Evolutionary conservation across 306 rosid genomes (phyloP).

Genomic region (Acmispon strigosus): DNA sequence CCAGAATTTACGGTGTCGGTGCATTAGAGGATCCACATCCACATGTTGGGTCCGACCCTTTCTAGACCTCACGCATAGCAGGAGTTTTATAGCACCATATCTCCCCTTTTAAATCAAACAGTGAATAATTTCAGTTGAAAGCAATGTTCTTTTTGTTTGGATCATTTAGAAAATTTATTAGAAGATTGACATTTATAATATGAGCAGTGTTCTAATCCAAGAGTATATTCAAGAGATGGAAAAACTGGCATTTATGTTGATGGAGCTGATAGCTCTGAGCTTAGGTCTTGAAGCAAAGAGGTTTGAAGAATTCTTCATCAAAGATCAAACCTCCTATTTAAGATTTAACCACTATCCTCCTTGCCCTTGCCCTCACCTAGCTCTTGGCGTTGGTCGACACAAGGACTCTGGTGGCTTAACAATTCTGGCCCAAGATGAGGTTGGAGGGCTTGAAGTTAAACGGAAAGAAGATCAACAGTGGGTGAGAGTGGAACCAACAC

Average conservation of each 20-base stretch:
- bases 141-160: no score
- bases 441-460: constrained; percentile 6
- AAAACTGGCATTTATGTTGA: neutral
- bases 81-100: no score
- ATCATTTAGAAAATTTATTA: no score
- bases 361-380: constrained; percentile 18
- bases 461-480: constrained; percentile 1
- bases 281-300: neutral
- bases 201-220: neutral
- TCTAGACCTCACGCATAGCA: no score
- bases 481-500: constrained; percentile 15
- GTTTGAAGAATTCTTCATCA: neutral
- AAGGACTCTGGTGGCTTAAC: constrained; percentile 24
- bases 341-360: constrained; percentile 21
- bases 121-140: no score
- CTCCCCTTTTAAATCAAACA: no score
- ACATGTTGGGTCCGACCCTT: no score
- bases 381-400: constrained; percentile 31
- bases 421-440: neutral
- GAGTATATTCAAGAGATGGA: neutral
- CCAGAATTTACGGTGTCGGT: no score
- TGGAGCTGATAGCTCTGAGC: constrained; percentile 17
- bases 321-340: constrained; percentile 5
- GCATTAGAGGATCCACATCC: no score
- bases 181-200: neutral